Conservation (phyloP, 768 basidiomycete species). For the Steccherinum ochraceum region DNA sequence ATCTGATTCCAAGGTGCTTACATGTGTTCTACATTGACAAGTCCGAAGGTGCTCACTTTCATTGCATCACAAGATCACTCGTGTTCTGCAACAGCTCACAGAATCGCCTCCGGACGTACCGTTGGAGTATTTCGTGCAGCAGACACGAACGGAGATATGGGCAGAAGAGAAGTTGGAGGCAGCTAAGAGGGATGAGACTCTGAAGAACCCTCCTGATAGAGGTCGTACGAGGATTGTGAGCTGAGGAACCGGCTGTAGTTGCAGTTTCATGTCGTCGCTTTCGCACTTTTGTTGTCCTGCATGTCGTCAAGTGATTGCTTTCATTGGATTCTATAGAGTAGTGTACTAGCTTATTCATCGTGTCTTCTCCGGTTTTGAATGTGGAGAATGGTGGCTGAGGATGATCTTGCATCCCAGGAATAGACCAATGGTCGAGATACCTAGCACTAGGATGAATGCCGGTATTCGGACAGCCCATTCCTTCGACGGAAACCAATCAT, state of each 20-base stretch:
- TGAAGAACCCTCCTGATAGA: slow-evolving; percentile 10
- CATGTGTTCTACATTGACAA: not conserved
- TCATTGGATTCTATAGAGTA: no score
- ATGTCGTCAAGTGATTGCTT: no score
- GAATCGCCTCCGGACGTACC: slow-evolving; percentile 44
- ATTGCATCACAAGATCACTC: slow-evolving; percentile 37
- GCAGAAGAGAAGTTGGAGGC: slow-evolving; percentile 66
- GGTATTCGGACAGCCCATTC: slow-evolving; percentile 93
- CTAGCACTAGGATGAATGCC: slow-evolving; percentile 73
- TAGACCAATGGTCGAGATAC: slow-evolving; percentile 70
- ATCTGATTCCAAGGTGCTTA: slow-evolving; percentile 48
- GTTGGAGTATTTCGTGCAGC: slow-evolving; percentile 43
- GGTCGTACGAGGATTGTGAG: not conserved
- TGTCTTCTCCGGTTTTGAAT: no score
- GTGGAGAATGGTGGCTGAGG: not conserved
- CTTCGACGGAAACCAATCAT: slow-evolving; percentile 74
- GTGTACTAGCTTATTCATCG: no score
- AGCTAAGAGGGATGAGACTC: slow-evolving; percentile 18
- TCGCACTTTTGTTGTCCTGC: no score
- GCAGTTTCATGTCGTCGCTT: not conserved
- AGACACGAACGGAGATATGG: slow-evolving; percentile 55
- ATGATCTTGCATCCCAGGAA: slow-evolving; percentile 43
- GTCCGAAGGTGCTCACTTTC: slow-evolving; percentile 5
- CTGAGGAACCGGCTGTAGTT: no score
- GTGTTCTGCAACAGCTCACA: slow-evolving; percentile 44